Conservation (phyloP, 2,329 filamentous ascomycete species). For the Neofusicoccum sp. region DNA sequence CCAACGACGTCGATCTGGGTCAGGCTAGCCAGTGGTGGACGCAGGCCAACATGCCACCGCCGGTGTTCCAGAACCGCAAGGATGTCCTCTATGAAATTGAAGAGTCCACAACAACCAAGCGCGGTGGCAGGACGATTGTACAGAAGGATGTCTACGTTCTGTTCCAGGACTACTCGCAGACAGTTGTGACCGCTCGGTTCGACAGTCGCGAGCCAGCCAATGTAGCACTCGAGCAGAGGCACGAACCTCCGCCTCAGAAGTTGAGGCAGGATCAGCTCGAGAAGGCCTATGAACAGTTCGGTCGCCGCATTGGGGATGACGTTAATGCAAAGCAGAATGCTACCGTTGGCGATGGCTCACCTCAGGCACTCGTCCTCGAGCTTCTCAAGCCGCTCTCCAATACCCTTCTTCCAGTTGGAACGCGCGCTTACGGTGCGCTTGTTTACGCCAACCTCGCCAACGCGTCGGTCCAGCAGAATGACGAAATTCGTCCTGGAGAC, state of each 20-base stretch:
- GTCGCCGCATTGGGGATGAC: constrained; percentile 70
- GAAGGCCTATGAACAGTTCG: constrained; percentile 76
- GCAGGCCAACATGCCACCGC: constrained; percentile 74
- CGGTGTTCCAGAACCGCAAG: constrained; percentile 74
- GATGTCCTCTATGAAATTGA: constrained; percentile 83
- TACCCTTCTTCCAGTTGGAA: constrained; percentile 80
- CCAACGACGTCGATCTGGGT: constrained; percentile 79
- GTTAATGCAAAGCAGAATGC: constrained; percentile 72
- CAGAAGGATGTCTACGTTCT: constrained; percentile 83
- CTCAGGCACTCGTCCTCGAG: constrained; percentile 73
- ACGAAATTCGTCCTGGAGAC: constrained; percentile 91
- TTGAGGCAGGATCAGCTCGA: constrained; percentile 93
- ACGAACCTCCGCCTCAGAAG: constrained; percentile 76
- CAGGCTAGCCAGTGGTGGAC: constrained; percentile 82
- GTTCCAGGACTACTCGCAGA: constrained; percentile 96
- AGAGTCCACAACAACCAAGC: constrained; percentile 67
- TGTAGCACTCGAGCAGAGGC: constrained; percentile 76
- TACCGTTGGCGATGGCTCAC: constrained; percentile 79
- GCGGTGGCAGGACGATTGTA: constrained; percentile 67
- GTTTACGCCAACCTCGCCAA: constrained; percentile 96
- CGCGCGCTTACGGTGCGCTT: constrained; percentile 81
- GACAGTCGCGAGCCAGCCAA: constrained; percentile 72
- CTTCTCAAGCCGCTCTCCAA: constrained; percentile 71
- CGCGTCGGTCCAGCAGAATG: constrained; percentile 81
- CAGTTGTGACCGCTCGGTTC: constrained; percentile 76